Evolutionary conservation across 2,329 filamentous ascomycete genomes (phyloP).

Genomic region (Ascocoryne sarcoides): DNA sequence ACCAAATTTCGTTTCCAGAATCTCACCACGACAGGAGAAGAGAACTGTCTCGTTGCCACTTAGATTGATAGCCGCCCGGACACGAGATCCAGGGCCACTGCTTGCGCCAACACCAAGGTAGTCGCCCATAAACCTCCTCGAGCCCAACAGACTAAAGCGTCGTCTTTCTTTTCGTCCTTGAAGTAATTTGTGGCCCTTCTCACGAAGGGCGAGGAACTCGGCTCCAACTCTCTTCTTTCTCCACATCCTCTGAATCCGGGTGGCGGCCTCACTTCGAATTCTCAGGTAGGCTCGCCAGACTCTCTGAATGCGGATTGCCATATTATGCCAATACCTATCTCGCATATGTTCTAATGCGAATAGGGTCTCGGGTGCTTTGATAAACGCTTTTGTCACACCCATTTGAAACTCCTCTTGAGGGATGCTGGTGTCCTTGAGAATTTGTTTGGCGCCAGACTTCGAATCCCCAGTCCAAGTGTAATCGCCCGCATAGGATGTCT

Average conservation of each 20-base stretch:
- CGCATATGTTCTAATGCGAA: constrained; percentile 97
- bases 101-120: constrained; percentile 82
- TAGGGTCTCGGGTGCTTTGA: constrained; percentile 94
- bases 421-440: constrained; percentile 93
- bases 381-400: constrained; percentile 93
- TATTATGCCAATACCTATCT: constrained; percentile 98
- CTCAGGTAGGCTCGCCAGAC: constrained; percentile 95
- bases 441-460: constrained; percentile 80
- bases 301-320: constrained; percentile 94
- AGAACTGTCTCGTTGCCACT: constrained; percentile 63
- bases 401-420: constrained; percentile 94
- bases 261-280: constrained; percentile 87
- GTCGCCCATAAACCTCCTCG: constrained; percentile 85
- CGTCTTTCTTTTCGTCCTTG: constrained; percentile 83
- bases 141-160: constrained; percentile 84
- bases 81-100: constrained; percentile 70
- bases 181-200: constrained; percentile 76
- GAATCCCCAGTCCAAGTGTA: constrained; percentile 92
- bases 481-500: constrained; percentile 92
- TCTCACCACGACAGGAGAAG: constrained; percentile 86
- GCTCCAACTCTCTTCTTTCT: constrained; percentile 84
- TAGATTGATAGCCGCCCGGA: constrained; percentile 67
- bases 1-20: constrained; percentile 90
- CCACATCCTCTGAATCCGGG: constrained; percentile 92
- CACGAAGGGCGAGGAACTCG: constrained; percentile 79